Base-by-base conservation (phyloP, 805 yeast species). In the Cyberlindnera veronae region DNA sequence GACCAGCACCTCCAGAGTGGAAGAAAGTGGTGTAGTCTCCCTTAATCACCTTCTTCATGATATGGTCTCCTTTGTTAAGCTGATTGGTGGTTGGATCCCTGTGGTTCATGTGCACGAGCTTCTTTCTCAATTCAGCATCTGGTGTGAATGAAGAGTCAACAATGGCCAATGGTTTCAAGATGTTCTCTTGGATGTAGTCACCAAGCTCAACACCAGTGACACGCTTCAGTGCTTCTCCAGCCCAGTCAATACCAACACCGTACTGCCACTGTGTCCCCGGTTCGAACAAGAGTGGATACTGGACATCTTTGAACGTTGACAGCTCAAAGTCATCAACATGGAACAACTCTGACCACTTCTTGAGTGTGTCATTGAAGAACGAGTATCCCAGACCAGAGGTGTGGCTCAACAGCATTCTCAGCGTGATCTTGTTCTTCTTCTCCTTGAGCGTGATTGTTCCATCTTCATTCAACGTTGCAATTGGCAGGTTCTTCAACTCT, bases 1-100 rank as follows among this genome's bases (percentile, higher is more conserved):
- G 45, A 5, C 76, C 76, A 5, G 64, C 71, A 21, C 76, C 76
- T 9, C 73, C 76, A 47, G 64, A 55, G 34, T 61, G 61, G 21
- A 61, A 34, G 33, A 40, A 30, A 12, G 26, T 20, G 13, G 34
- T 29, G 19, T 37, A 39, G 6, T 38, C 34, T n/a, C 27, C 28
- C 8, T 27, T n/a, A n/a, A 27, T 22, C 14, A 34, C 36, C 34
- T 35, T 31, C 16, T 29, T 31, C 29, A 43, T 44, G 9, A 40
- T 20, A 19, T 51, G 50, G 1, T 39, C 46, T 20, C 42, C 34
- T n/a, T n/a, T n/a, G n/a, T n/a, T n/a, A n/a, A n/a, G n/a, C n/a
- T n/a, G n/a, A n/a, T n/a, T n/a, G n/a, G 29, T 53, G 30, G 31
- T 51, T 1, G 31, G 15, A 15, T 48, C 48, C 19, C 63, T 48